Evolutionary conservation across 106 monocot species (phyloP).

Genomic region (Ottelia alismoides): DNA sequence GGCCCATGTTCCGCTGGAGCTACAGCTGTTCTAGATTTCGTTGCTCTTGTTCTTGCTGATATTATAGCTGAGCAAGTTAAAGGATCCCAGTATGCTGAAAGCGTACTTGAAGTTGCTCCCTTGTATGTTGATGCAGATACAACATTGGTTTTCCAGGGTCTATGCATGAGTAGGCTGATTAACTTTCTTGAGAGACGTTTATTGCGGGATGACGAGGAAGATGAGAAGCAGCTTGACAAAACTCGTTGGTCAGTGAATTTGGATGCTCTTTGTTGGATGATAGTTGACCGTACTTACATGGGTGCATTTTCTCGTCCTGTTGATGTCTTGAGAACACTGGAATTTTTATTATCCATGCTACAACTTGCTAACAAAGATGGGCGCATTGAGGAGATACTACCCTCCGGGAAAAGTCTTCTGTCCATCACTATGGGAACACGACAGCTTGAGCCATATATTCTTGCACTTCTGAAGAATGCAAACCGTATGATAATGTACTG

Average conservation of each 20-base stretch:
- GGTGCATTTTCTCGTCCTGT: constrained; percentile 74
- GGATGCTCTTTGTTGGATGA: constrained; percentile 75
- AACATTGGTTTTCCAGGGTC: constrained; percentile 83
- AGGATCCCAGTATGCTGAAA: constrained; percentile 61
- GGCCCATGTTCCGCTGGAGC: constrained; percentile 95
- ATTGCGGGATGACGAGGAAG: constrained; percentile 92
- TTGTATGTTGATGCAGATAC: constrained; percentile 66
- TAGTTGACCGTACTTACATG: constrained; percentile 96
- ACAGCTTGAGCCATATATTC: constrained; percentile 83
- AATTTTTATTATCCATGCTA: constrained; percentile 94
- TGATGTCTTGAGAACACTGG: constrained; percentile 73
- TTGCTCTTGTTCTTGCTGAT: constrained; percentile 91
- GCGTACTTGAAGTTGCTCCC: constrained; percentile 73
- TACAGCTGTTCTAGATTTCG: constrained; percentile 78
- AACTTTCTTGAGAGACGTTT: constrained; percentile 90
- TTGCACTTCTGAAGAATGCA: constrained; percentile 84
- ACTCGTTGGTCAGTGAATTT: constrained; percentile 86
- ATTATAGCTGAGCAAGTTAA: constrained; percentile 74
- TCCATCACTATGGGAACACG: constrained; percentile 68
- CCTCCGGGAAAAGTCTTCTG: constrained; percentile 69
- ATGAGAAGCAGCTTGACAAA: constrained; percentile 81
- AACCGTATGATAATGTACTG: constrained; percentile 97
- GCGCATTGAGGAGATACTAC: constrained; percentile 70
- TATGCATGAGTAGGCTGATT: constrained; percentile 89
- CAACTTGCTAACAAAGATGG: constrained; percentile 97